Percentiles rank a stretch among this genome's conserved stretches.
phyloP scores from a whole-genome alignment of 1,284 basidiomycete genomes.

The Cryptococcus sp. region DNA sequence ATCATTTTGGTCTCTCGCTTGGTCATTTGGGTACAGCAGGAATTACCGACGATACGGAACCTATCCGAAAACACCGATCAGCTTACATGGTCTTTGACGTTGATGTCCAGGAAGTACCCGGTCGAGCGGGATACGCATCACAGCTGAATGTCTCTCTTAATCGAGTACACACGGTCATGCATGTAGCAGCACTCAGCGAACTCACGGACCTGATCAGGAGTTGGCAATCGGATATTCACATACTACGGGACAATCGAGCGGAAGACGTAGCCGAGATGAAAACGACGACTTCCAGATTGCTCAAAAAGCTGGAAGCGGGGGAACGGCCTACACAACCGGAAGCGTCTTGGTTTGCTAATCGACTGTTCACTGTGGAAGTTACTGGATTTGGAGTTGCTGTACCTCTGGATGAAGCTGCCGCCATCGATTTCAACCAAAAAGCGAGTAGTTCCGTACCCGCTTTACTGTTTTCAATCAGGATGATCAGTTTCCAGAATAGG shows the following conservation, averaged over 20 bases:
- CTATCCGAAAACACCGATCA: conserved; percentile 62
- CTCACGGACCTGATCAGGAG: conserved; percentile 81
- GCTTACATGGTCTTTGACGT: conserved; percentile 80
- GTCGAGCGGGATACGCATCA: conserved; percentile 16
- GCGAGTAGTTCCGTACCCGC: conserved; percentile 55
- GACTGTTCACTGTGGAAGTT: conserved; percentile 62
- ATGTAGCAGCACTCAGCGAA: conserved; percentile 81
- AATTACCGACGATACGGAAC: conserved; percentile 28
- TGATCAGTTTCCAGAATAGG: conserved; percentile 65
- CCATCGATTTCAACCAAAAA: conserved; percentile 49
- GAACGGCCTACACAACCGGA: conserved; percentile 32
- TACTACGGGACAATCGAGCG: conserved; percentile 66
- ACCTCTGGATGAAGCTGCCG: conserved; percentile 51
- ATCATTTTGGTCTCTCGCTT: conserved; percentile 39
- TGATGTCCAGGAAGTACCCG: conserved; percentile 41
- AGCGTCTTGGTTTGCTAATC: conserved; percentile 61
- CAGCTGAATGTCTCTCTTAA: conserved; percentile 56
- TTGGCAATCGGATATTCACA: conserved; percentile 64
- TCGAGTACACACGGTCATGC: conserved; percentile 84
- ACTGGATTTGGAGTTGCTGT: conserved; percentile 77
- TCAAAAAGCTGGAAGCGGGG: conserved; percentile 41
- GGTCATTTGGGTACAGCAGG: conserved; percentile 26
- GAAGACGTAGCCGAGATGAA: conserved; percentile 75
- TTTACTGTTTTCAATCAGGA: conserved; percentile 73
- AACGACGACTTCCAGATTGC: conserved; percentile 68